Conservation (phyloP, 2,329 filamentous ascomycete species). For the Myriosclerotinia scirpicola region DNA sequence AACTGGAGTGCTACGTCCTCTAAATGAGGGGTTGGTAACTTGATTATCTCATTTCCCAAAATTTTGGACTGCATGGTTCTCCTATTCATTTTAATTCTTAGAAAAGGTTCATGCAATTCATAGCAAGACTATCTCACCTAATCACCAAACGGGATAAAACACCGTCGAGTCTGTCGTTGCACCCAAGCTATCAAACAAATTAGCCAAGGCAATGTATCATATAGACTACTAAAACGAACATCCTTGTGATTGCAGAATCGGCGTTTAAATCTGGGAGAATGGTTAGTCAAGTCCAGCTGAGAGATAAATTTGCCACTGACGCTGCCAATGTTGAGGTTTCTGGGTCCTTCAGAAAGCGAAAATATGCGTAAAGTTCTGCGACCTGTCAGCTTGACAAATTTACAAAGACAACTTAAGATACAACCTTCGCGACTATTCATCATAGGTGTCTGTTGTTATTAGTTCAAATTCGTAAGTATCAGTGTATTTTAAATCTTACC, state of each 20-base stretch:
- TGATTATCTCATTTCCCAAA: background rate
- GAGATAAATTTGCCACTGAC: background rate
- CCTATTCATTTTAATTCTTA: background rate
- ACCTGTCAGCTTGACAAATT: background rate
- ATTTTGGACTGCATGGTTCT: background rate
- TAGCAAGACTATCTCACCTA: background rate
- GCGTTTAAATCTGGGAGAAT: background rate
- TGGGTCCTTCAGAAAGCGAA: conserved; percentile 2
- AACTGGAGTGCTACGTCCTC: background rate
- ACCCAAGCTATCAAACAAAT: background rate
- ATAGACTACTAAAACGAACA: background rate
- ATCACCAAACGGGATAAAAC: conserved; percentile 1
- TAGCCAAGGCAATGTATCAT: background rate
- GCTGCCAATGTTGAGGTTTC: background rate
- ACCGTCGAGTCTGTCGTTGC: background rate
- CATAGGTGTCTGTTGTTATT: conserved; percentile 13
- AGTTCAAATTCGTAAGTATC: background rate
- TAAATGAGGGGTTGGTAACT: background rate
- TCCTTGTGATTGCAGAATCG: background rate
- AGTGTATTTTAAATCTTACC: background rate
- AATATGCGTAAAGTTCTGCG: conserved; percentile 12
- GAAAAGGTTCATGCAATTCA: background rate
- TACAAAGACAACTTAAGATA: background rate
- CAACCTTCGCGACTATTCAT: conserved; percentile 12
- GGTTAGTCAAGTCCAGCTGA: background rate